Conservation (phyloP, 1,284 basidiomycete genomes). For the Malassezia dermatis region DNA sequence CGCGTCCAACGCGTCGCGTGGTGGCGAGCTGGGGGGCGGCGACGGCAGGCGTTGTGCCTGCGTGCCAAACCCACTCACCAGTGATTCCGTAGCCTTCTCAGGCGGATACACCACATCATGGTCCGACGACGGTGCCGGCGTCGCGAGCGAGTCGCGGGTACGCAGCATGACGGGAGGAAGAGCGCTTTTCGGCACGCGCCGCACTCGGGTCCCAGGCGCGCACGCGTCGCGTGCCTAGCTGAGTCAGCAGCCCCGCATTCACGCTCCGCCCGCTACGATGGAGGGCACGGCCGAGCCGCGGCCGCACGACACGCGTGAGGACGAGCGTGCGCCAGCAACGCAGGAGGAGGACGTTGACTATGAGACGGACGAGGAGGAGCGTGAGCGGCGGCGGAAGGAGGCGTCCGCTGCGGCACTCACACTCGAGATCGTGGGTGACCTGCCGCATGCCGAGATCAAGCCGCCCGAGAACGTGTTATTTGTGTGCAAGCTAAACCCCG, state of each 20-base stretch:
- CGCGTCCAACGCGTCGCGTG: neutral
- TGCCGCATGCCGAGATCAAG: constrained; percentile 92
- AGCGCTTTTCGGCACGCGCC: neutral
- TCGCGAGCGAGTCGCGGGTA: neutral
- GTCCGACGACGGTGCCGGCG: constrained; percentile 18
- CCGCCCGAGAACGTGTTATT: constrained; percentile 98
- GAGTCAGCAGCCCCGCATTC: constrained; percentile 3
- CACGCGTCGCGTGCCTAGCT: constrained; percentile 4
- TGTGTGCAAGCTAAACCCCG: constrained; percentile 94
- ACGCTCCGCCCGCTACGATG: neutral
- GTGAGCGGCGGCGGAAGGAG: constrained; percentile 65
- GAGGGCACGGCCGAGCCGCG: neutral
- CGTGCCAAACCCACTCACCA: neutral
- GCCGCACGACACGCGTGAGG: neutral
- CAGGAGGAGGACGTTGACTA: neutral
- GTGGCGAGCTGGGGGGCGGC: neutral
- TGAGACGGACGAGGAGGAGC: constrained; percentile 22
- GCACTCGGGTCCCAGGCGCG: neutral
- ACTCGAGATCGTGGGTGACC: constrained; percentile 96
- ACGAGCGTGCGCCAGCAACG: neutral
- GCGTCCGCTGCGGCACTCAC: constrained; percentile 87
- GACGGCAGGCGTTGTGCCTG: neutral
- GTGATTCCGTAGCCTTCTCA: neutral
- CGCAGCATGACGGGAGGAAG: constrained; percentile 6
- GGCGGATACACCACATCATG: constrained; percentile 4